phyloP scores from a whole-genome alignment of 2,329 filamentous ascomycete genomes.

The Penicillium polonicum region DNA sequence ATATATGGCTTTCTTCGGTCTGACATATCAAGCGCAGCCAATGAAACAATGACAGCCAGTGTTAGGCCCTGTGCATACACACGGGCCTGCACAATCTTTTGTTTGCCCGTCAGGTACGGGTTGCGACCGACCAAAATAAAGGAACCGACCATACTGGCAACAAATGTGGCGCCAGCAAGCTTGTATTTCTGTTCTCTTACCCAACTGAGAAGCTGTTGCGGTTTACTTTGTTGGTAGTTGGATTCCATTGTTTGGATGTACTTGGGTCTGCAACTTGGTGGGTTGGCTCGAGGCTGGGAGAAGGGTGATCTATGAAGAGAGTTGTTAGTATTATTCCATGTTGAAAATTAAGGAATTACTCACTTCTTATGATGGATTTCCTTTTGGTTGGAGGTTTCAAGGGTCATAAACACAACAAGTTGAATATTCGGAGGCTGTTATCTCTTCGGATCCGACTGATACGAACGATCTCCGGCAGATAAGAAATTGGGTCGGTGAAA shows the following conservation, averaged over 20 bases:
- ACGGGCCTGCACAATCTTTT: background rate
- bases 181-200: background rate
- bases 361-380: background rate
- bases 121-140: background rate
- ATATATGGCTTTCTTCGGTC: background rate
- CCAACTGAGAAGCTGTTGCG: background rate
- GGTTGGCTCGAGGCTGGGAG: background rate
- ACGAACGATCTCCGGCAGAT: slow-evolving; percentile 1
- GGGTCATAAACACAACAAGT: background rate
- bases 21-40: background rate
- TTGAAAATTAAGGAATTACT: background rate
- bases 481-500: background rate
- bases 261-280: background rate
- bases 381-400: background rate
- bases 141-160: background rate
- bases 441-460: slow-evolving; percentile 4
- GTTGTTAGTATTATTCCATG: background rate
- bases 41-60: background rate
- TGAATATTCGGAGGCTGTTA: background rate
- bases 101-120: background rate
- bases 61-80: background rate
- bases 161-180: background rate
- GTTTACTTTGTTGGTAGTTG: background rate
- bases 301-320: background rate
- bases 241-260: background rate